Evolutionary conservation across 2,329 filamentous ascomycete genomes (phyloP), one percentile per base, ranked within the genome.

Genomic region (Verticillium klebahnii): DNA sequence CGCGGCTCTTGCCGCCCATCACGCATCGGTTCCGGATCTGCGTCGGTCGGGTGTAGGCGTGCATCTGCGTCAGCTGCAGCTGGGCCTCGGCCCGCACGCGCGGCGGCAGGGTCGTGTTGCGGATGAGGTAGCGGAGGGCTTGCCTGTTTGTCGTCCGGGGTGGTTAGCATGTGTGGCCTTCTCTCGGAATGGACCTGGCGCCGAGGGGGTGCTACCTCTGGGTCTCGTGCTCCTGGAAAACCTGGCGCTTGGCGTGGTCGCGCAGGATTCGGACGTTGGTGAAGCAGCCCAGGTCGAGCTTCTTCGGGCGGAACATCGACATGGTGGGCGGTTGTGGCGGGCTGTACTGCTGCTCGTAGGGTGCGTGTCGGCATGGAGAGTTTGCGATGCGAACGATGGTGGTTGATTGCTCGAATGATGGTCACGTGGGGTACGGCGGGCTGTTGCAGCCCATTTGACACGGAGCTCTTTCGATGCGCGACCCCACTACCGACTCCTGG

Each of bases 161-260:
- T 12, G 32, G 23, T 25, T 39, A 17, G 15, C 17, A 9, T n/a
- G 15, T 5, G 17, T 31, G 17, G 5, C 3, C 14, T 11, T 56
- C 54, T 2, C 15, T 17, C 54, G 29, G 29, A 89, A 80, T 97
- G 97, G 70, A 90, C 89, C 45, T 94, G 87, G 17, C 90, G 93
- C 90, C 98, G 93, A 77, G 94, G 96, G 65, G 36, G 55, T 66
- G 75, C 66, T 81, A 96, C 93, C 94, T 89, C 79, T 97, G 90
- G 5, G 93, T 87, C 80, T 99, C 95, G 73, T 89, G 82, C 74
- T 92, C 83, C 73, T 90, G 90, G 72, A 93, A 97, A 63, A 93
- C 91, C 80, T 96, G 94, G 71, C 95, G 90, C 86, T 98, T 99
- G 61, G 93, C 93, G 80, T 98, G 92, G 77, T 99, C 95, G 70